A percentile compares a stretch with the other conserved stretches of the same genome.
Evolutionary conservation across 164 flowering plant species (phyloP).

Genomic region (Santalum album): DNA sequence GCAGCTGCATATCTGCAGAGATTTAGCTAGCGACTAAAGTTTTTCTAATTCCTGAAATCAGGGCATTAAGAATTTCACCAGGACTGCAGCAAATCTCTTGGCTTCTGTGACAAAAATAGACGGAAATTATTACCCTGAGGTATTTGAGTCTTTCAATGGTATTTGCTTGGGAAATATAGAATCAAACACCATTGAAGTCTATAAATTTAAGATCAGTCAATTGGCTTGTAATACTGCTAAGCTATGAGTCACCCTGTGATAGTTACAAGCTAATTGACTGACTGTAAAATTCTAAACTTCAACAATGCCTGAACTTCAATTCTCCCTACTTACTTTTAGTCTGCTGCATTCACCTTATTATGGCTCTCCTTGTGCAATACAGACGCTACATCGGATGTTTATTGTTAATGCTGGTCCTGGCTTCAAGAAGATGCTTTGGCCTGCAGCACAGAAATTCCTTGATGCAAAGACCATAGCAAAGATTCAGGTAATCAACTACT

Average conservation of each 20-base stretch:
- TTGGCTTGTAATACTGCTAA: too few species aligned
- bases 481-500: conserved; percentile 63
- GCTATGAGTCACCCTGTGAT: too few species aligned
- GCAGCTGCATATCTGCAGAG: neutral
- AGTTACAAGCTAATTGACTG: too few species aligned
- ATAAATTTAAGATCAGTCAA: too few species aligned
- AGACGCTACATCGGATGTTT: conserved; percentile 87
- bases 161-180: too few species aligned
- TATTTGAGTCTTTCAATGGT: conserved; percentile 12
- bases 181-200: too few species aligned
- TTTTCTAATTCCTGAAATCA: conserved; percentile 14
- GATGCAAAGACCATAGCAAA: conserved; percentile 74
- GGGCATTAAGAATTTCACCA: conserved; percentile 78
- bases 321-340: too few species aligned
- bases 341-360: neutral
- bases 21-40: neutral
- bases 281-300: too few species aligned
- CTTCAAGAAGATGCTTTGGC: conserved; percentile 87
- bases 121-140: conserved; percentile 86
- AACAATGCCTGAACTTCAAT: too few species aligned
- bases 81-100: conserved; percentile 64
- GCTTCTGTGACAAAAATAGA: conserved; percentile 67
- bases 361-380: conserved; percentile 2
- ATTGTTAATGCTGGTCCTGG: conserved; percentile 92
- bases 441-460: conserved; percentile 73